Conservation (phyloP, 139 green algal species). For the Nannochloris sp. region DNA sequence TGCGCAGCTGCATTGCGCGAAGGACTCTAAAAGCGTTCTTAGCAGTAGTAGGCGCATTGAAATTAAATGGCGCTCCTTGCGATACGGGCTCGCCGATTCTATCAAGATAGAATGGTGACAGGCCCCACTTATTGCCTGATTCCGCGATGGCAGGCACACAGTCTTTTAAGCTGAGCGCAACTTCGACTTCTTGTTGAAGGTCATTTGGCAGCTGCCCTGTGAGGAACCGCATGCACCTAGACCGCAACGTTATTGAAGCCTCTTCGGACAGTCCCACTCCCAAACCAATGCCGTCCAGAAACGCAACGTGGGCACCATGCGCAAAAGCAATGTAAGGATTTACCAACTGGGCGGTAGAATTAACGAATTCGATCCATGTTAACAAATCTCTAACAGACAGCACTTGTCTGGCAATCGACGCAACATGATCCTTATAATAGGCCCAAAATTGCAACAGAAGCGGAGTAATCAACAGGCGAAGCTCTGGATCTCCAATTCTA, state of each 20-base stretch:
- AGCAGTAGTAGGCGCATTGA: constrained; percentile 76
- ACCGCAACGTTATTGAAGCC: constrained; percentile 29
- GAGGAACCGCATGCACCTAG: constrained; percentile 44
- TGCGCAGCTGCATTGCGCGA: constrained; percentile 76
- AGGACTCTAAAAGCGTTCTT: constrained; percentile 87
- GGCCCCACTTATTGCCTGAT: constrained; percentile 47
- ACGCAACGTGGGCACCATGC: constrained; percentile 83
- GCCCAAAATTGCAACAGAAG: constrained; percentile 78
- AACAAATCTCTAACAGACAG: constrained; percentile 90
- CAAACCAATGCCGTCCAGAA: constrained; percentile 91
- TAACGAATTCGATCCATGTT: constrained; percentile 82
- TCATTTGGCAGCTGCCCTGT: constrained; percentile 43
- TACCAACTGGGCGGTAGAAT: constrained; percentile 38
- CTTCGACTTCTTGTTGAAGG: constrained; percentile 3
- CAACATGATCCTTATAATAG: constrained; percentile 44
- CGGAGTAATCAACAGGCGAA: constrained; percentile 5
- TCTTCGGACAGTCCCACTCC: constrained; percentile 56
- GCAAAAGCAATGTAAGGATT: constrained; percentile 55
- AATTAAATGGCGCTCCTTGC: constrained; percentile 57
- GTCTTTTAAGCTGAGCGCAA: neutral
- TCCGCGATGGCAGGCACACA: too few relatives aligned
- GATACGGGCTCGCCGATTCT: neutral
- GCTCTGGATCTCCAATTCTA: constrained; percentile 14
- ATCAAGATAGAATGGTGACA: constrained; percentile 69
- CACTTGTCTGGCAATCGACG: constrained; percentile 30